Base-by-base conservation (phyloP, 306 rosid genomes). In the Delonix regia region DNA sequence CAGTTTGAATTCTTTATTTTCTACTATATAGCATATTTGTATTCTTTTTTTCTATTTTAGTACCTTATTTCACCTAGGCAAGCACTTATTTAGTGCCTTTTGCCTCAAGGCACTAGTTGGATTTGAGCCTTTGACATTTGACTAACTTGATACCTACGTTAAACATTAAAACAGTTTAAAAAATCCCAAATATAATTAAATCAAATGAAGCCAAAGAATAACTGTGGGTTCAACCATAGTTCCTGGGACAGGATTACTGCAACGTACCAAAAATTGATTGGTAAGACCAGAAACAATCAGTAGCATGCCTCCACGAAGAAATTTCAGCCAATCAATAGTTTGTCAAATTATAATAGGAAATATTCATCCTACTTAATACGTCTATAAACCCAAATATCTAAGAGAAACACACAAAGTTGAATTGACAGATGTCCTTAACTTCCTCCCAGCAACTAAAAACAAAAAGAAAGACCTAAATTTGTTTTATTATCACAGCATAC, bases 391-490 rank as follows among this genome's bases (percentile, higher is more conserved):
- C 75, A 63, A 48, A 71, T 25, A 65, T 36, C 59, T 18, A 19
- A 19, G 75, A 21, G 42, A 22, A 10, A 47, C 39, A 42, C 15
- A 15, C 34, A 70, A 48, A 47, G 66, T 76, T 55, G 28, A 30
- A 51, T 48, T 76, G 33, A 49, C n/a, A 63, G 30, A 51, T 59
- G 34, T 44, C 28, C 49, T 82, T 49, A 81, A 74, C 56, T 57
- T 38, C 72, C 65, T 16, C 19, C 13, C 39, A 14, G 49, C 36
- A 69, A 52, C 22, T 79, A 55, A 49, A 47, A 42, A 59, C 12
- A 18, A 9, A 48, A 25, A 36, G 33, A 28, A 13, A 44, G 53
- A 69, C 38, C 59, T 16, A 33, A 45, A 12, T 15, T 8, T 59
- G 15, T 48, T 52, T n/a, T 51, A 61, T 44, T 30, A 9, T 53